Evolutionary conservation across 2,329 filamentous ascomycete genomes (phyloP).

Genomic region (Hortaea werneckii): DNA sequence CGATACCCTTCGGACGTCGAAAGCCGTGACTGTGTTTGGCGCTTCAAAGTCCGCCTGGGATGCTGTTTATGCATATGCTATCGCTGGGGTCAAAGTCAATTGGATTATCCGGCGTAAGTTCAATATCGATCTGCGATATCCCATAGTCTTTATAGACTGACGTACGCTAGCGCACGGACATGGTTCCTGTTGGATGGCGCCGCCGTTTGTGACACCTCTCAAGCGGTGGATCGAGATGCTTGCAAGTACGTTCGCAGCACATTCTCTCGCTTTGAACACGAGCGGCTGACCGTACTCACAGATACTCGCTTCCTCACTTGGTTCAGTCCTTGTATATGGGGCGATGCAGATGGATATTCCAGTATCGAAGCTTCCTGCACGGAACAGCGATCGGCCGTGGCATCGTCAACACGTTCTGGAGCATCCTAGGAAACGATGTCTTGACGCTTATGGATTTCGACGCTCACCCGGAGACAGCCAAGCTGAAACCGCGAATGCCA

Average conservation of each 20-base stretch:
- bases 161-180: too few relatives aligned
- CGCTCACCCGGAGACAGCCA: conserved; percentile 30
- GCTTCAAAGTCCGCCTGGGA: too few relatives aligned
- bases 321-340: conserved; percentile 68
- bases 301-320: conserved; percentile 59
- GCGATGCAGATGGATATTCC: conserved; percentile 50
- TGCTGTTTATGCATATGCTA: too few relatives aligned
- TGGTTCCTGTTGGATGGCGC: too few relatives aligned
- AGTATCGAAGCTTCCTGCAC: conserved; percentile 48
- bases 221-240: too few relatives aligned
- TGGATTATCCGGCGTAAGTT: too few relatives aligned
- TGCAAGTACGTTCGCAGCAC: conserved; percentile 19
- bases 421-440: conserved; percentile 45
- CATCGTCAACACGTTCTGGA: conserved; percentile 48
- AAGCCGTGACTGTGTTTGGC: too few relatives aligned
- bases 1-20: too few relatives aligned
- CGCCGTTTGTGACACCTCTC: too few relatives aligned
- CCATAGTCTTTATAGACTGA: too few relatives aligned
- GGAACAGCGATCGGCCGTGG: conserved; percentile 46
- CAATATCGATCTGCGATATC: too few relatives aligned
- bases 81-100: too few relatives aligned
- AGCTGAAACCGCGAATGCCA: conserved; percentile 32
- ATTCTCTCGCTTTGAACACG: conserved; percentile 43
- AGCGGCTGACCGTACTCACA: conserved; percentile 53
- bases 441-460: conserved; percentile 38